These are phyloP conservation scores for Kwoniella dendrophila DNA, from an alignment of 768 basidiomycete genomes.

Conservation along the genomic window DNA sequence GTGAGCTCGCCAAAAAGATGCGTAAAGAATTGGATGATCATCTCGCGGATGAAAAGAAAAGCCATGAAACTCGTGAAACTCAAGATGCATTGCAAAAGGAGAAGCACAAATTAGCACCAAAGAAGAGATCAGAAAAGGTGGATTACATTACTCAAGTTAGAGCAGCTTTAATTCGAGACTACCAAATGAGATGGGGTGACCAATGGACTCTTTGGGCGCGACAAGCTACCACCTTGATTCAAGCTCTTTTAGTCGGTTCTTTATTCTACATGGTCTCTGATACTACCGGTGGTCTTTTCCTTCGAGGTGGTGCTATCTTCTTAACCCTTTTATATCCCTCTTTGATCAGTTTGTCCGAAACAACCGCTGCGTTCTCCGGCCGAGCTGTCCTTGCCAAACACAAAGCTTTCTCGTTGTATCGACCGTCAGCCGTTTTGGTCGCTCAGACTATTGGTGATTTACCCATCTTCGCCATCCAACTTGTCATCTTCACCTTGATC, in stretches of 20 bases:
- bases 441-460: slow-evolving; percentile 59
- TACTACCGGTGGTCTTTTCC: slow-evolving; percentile 67
- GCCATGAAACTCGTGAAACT: slow-evolving; percentile 27
- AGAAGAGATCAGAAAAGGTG: slow-evolving; percentile 35
- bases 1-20: slow-evolving; percentile 40
- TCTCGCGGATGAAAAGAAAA: slow-evolving; percentile 18
- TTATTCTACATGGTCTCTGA: slow-evolving; percentile 66
- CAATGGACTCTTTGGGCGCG: slow-evolving; percentile 48
- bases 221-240: slow-evolving; percentile 53
- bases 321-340: slow-evolving; percentile 61
- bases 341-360: slow-evolving; percentile 43
- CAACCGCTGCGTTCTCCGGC: slow-evolving; percentile 50
- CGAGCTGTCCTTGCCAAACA: slow-evolving; percentile 53
- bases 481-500: slow-evolving; percentile 49
- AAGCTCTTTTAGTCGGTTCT: slow-evolving; percentile 65
- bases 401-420: slow-evolving; percentile 50
- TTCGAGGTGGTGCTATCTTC: slow-evolving; percentile 77
- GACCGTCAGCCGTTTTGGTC: slow-evolving; percentile 57
- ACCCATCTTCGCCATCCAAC: slow-evolving; percentile 54
- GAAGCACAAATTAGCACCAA: slow-evolving; percentile 37
- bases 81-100: slow-evolving; percentile 32
- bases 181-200: slow-evolving; percentile 50
- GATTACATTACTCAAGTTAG: slow-evolving; percentile 40
- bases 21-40: slow-evolving; percentile 41
- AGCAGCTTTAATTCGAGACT: slow-evolving; percentile 44